Base-by-base conservation (phyloP, 345 rosid genomes). In the Isatis tinctoria region DNA sequence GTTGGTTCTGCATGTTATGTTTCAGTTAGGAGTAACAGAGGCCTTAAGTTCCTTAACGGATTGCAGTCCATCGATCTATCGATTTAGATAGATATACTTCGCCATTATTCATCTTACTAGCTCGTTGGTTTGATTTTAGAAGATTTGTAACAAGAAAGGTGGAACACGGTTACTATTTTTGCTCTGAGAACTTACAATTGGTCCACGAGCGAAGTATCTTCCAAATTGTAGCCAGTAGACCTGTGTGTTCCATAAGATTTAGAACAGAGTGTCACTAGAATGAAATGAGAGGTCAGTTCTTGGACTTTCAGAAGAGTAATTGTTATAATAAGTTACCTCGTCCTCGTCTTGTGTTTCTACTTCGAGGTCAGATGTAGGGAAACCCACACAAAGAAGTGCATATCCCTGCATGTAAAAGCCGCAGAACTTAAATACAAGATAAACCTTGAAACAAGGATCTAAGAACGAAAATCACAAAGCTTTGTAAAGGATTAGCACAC, bases 141-240 rank as follows among this genome's bases (percentile, higher is more conserved):
- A 47, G 37, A 59, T 56, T 48, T 35, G 41, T 18, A 40, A 61
- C 40, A 49, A 70, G 48, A 60, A 60, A 70, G 17, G 3, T 30
- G 45, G 20, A 65, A 49, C 30, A 47, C 45, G 12, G 24, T n/a
- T 32, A 3, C 10, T 58, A 14, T 22, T 32, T 63, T 6, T 2
- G 72, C 20, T 76, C 4, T 60, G 54, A 63, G 52, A 71, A 85
- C 98, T 91, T 84, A 93, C 97, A 59, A 91, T 75, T 45, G 97
- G 96, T 81, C 98, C 97, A 76, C 93, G 90, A 3, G 98, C 98
- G 58, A 89, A 91, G 86, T 91, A 94, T 91, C 98, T 88, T 86
- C 98, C 98, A 74, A 94, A 94, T 67, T 94, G 97, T 78, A 93
- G 97, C 97, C 98, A 90, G 74, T 93, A 90, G 13, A 93, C 97